phyloP scores from a whole-genome alignment of 2,329 filamentous ascomycete species.

The Apiospora saccharicola region DNA sequence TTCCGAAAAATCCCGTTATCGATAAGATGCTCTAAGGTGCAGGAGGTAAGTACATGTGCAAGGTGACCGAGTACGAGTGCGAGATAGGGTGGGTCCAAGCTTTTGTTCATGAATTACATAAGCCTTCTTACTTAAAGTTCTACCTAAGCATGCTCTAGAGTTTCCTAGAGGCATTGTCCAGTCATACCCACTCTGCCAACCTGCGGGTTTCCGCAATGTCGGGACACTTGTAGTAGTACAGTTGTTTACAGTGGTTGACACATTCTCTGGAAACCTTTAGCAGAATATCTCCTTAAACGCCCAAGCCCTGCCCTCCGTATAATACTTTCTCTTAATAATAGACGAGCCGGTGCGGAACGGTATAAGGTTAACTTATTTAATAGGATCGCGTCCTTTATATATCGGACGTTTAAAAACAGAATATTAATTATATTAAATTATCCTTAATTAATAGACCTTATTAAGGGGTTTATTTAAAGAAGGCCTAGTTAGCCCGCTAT shows the following conservation, averaged over 20 bases:
- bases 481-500: too few species aligned
- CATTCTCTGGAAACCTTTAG: background rate
- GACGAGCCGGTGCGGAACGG: too few species aligned
- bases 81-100: background rate
- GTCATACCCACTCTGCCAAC: background rate
- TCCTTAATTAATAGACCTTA: too few species aligned
- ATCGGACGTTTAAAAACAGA: too few species aligned
- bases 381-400: too few species aligned
- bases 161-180: background rate
- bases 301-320: too few species aligned
- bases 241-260: background rate
- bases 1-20: constrained; percentile 12
- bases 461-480: too few species aligned
- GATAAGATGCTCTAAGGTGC: background rate
- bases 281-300: too few species aligned
- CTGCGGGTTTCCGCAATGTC: background rate
- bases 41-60: background rate
- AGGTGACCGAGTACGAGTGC: background rate
- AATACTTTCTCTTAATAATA: too few species aligned
- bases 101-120: background rate
- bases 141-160: background rate
- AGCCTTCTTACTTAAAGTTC: background rate
- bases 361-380: too few species aligned
- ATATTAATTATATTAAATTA: too few species aligned
- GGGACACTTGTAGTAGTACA: background rate